Conservation (phyloP, 257 asterid species). For the Echium plantagineum region DNA sequence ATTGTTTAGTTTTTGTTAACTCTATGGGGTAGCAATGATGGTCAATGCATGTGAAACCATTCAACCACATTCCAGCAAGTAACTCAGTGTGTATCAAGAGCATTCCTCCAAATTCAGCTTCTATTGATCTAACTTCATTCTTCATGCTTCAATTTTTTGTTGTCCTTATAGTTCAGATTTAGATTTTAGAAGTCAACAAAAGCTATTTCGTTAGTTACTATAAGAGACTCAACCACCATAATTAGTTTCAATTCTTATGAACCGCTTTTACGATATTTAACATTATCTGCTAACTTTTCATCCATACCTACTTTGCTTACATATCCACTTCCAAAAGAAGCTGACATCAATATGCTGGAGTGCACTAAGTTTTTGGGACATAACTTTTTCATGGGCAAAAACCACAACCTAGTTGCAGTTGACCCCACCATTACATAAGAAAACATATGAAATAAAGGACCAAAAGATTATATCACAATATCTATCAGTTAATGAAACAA, state of each 20-base stretch:
- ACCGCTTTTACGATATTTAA: conserved; percentile 13
- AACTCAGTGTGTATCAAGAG: too few species aligned
- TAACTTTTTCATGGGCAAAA: conserved; percentile 28
- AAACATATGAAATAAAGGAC: conserved; percentile 3
- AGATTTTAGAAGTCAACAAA: background rate
- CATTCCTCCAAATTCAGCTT: background rate
- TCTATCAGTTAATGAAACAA: background rate
- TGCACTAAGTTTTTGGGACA: conserved; percentile 44
- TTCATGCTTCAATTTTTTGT: background rate
- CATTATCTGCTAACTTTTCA: conserved; percentile 14
- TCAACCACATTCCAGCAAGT: background rate
- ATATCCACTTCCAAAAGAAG: conserved; percentile 18
- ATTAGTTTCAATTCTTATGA: background rate
- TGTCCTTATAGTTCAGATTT: background rate
- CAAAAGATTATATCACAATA: background rate
- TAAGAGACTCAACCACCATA: background rate
- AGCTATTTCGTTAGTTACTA: background rate
- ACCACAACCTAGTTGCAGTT: conserved; percentile 9
- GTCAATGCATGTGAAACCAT: background rate
- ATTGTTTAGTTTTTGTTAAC: background rate
- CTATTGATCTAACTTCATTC: background rate
- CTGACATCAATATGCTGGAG: conserved; percentile 32
- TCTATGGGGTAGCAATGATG: background rate
- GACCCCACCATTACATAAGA: conserved; percentile 28
- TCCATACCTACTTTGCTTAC: conserved; percentile 10